These are phyloP conservation scores for Podospora sp. DNA, from an alignment of 495 filamentous ascomycete genomes.

Conservation along the genomic window DNA sequence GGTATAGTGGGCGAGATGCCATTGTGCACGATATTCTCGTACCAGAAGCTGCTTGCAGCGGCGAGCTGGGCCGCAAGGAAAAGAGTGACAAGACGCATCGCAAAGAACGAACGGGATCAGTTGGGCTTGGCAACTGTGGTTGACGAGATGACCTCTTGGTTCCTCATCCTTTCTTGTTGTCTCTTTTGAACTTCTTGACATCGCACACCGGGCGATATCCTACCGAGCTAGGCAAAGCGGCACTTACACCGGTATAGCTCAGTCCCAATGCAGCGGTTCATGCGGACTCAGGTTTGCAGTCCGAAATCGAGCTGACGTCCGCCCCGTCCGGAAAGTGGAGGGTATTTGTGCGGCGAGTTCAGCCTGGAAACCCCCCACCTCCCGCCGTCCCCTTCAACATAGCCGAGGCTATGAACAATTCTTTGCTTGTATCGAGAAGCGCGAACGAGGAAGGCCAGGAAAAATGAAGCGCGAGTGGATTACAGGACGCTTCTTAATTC, in stretches of 20 bases:
- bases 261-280: not conserved
- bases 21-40: conserved; percentile 37
- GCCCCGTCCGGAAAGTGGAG: not conserved
- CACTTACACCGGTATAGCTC: not conserved
- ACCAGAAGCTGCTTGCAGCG: conserved; percentile 29
- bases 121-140: not conserved
- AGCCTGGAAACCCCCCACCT: not conserved
- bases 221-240: not conserved
- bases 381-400: not conserved
- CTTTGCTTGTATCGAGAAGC: not conserved
- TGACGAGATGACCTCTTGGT: not conserved
- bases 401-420: not conserved
- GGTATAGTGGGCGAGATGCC: conserved; percentile 43
- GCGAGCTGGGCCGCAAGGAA: not conserved
- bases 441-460: too few species aligned
- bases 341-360: not conserved
- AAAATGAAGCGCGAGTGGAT: too few species aligned
- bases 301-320: not conserved
- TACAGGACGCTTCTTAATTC: too few species aligned
- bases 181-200: not conserved
- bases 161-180: not conserved
- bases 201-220: not conserved
- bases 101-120: not conserved
- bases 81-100: not conserved
- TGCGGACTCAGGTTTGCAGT: not conserved